Evolutionary conservation across 2,329 filamentous ascomycete genomes (phyloP).

Genomic region (Lojkania enalia): DNA sequence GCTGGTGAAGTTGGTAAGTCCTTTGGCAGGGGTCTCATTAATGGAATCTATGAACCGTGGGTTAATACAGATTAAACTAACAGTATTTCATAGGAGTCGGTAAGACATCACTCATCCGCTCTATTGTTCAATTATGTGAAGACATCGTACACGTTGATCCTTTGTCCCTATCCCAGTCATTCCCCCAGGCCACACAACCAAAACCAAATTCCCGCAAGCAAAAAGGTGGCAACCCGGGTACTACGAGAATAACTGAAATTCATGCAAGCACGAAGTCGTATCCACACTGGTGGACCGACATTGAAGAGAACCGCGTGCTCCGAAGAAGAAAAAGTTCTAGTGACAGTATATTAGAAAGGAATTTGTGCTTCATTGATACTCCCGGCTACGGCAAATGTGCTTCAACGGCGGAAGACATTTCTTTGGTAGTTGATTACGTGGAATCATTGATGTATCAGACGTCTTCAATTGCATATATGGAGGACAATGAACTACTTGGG

Average conservation of each 20-base stretch:
- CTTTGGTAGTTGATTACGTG: slow-evolving; percentile 65
- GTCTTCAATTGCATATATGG: slow-evolving; percentile 63
- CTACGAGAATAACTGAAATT: slow-evolving; percentile 44
- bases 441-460: slow-evolving; percentile 69
- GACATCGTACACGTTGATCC: slow-evolving; percentile 94
- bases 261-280: slow-evolving; percentile 62
- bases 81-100: slow-evolving; percentile 65
- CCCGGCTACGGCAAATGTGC: slow-evolving; percentile 61
- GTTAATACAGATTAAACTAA: background rate
- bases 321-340: slow-evolving; percentile 67
- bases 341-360: slow-evolving; percentile 82
- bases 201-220: slow-evolving; percentile 31
- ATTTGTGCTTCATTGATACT: slow-evolving; percentile 91
- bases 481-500: slow-evolving; percentile 73
- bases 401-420: slow-evolving; percentile 29
- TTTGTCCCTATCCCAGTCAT: slow-evolving; percentile 43
- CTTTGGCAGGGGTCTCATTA: slow-evolving; percentile 4
- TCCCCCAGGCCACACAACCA: slow-evolving; percentile 15
- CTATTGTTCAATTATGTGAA: slow-evolving; percentile 81
- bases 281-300: slow-evolving; percentile 85
- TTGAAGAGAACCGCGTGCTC: slow-evolving; percentile 65
- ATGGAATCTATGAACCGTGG: background rate
- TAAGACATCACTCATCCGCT: slow-evolving; percentile 87
- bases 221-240: slow-evolving; percentile 25
- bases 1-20: slow-evolving; percentile 72